Percentiles rank a stretch among this genome's conserved stretches.
Conservation (phyloP, 306 rosid species). For the Vigna mungo region DNA sequence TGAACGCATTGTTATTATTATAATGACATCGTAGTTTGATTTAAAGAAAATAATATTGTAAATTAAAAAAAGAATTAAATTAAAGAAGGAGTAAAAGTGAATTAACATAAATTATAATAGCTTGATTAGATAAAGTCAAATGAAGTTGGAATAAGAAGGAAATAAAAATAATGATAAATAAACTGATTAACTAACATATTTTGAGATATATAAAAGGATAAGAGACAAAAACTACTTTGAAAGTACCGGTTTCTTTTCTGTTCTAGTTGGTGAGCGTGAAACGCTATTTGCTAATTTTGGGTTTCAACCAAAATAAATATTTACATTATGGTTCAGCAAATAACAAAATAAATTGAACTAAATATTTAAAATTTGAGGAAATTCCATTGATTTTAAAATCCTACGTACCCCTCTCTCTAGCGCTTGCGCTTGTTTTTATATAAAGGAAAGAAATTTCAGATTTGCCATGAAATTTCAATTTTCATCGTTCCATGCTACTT, state of each 20-base stretch:
- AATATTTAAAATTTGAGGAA: slow-evolving; percentile 36
- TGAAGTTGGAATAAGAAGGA: no score
- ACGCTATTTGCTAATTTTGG: neutral
- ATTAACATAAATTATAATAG: no score
- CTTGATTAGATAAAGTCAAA: no score
- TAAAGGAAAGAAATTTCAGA: slow-evolving; percentile 20
- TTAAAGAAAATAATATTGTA: no score
- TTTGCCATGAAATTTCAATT: slow-evolving; percentile 36
- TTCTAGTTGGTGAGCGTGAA: no score
- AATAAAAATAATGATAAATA: no score
- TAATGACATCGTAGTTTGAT: no score
- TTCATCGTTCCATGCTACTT: neutral
- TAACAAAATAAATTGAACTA: slow-evolving; percentile 34
- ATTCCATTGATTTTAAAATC: slow-evolving; percentile 22
- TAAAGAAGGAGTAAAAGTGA: no score
- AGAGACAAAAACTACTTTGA: slow-evolving; percentile 37
- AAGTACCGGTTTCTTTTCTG: slow-evolving; percentile 20
- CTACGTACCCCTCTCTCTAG: neutral
- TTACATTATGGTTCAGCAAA: slow-evolving; percentile 12
- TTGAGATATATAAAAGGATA: neutral
- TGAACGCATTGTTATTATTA: no score
- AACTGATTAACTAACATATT: slow-evolving; percentile 31
- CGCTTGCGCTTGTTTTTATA: neutral
- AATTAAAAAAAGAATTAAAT: no score
- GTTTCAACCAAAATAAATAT: slow-evolving; percentile 11